phyloP scores from a whole-genome alignment of 2,329 filamentous ascomycete genomes.

The Byssochlamys sp. region DNA sequence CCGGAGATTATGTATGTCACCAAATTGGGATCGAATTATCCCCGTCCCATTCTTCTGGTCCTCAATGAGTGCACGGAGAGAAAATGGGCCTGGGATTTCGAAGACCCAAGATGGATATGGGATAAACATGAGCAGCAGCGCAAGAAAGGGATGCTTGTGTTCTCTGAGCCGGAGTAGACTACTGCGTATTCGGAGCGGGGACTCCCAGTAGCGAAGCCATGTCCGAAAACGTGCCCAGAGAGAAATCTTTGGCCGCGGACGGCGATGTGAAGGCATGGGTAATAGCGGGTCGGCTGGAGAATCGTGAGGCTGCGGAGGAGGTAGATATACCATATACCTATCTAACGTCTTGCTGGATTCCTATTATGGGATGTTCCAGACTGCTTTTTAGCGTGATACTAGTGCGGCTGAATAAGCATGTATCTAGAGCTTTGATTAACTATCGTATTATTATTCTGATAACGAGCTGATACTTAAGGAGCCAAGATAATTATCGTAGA shows the following conservation, averaged over 20 bases:
- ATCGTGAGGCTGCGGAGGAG: too few relatives aligned
- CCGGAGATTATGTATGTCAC: constrained; percentile 16
- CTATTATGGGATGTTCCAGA: too few relatives aligned
- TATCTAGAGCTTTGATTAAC: too few relatives aligned
- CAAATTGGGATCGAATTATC: not conserved
- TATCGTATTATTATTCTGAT: too few relatives aligned
- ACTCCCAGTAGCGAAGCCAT: constrained; percentile 9
- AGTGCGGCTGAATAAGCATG: too few relatives aligned
- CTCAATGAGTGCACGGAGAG: constrained; percentile 9
- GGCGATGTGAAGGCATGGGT: constrained; percentile 5
- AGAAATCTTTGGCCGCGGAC: constrained; percentile 6
- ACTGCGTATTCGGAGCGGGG: constrained; percentile 12
- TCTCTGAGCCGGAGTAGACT: constrained; percentile 13
- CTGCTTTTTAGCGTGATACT: too few relatives aligned
- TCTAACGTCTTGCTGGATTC: too few relatives aligned
- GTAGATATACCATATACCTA: too few relatives aligned
- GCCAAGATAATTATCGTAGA: too few relatives aligned
- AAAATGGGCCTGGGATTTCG: constrained; percentile 11
- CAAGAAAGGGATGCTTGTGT: constrained; percentile 11
- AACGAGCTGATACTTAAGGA: too few relatives aligned
- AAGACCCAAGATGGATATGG: constrained; percentile 18
- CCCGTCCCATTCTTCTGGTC: constrained; percentile 6
- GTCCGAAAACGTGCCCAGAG: constrained; percentile 7
- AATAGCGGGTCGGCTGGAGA: too few relatives aligned
- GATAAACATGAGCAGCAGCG: constrained; percentile 14